phyloP scores from a whole-genome alignment of 495 filamentous ascomycete species.

The Aspergillus cristatus region DNA sequence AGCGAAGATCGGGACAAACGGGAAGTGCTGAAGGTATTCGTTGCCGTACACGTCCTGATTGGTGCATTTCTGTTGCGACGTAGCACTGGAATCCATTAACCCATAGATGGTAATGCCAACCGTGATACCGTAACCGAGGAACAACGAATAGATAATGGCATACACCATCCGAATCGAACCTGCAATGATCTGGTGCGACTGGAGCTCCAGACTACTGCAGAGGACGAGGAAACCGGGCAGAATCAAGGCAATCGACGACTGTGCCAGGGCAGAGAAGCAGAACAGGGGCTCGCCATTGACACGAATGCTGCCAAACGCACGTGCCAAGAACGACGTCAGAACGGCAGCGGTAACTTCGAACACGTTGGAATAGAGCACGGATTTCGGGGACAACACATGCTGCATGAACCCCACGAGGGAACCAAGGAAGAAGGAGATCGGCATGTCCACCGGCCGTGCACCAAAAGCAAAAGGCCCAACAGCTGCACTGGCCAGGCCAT shows the following conservation, averaged over 20 bases:
- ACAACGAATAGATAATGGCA: constrained; percentile 87
- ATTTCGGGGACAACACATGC: constrained; percentile 66
- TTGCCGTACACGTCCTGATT: constrained; percentile 42
- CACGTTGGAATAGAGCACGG: constrained; percentile 72
- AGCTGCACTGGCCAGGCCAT: constrained; percentile 68
- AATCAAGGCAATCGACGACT: constrained; percentile 86
- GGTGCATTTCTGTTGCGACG: constrained; percentile 57
- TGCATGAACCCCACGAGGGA: constrained; percentile 75
- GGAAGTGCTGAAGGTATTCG: constrained; percentile 41
- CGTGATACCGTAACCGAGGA: constrained; percentile 91
- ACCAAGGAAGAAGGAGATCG: constrained; percentile 77
- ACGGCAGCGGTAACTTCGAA: constrained; percentile 86
- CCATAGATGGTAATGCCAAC: constrained; percentile 88
- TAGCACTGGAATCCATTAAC: constrained; percentile 64
- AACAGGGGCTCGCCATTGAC: constrained; percentile 50
- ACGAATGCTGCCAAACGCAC: constrained; percentile 72
- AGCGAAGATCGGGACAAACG: constrained; percentile 64
- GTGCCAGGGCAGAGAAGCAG: constrained; percentile 86
- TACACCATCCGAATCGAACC: constrained; percentile 94
- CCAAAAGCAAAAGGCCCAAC: constrained; percentile 85
- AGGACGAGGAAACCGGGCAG: constrained; percentile 83
- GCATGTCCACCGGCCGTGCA: constrained; percentile 78
- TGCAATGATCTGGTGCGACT: constrained; percentile 77
- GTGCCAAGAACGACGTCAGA: constrained; percentile 75
- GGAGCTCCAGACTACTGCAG: constrained; percentile 76